Conservation (phyloP, 2,329 filamentous ascomycete genomes). For the Talaromyces sp. region DNA sequence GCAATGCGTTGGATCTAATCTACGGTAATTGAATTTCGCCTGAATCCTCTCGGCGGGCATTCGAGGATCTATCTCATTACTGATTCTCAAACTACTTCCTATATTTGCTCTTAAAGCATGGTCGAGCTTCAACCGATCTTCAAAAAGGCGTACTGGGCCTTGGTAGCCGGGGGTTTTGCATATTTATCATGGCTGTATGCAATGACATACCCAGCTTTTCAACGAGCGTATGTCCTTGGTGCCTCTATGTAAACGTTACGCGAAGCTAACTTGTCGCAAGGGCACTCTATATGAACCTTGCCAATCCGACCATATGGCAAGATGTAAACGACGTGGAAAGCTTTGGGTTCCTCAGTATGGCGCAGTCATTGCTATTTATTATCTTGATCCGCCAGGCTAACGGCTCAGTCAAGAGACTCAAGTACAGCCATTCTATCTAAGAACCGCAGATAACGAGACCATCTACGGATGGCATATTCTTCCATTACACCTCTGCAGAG, state of each 20-base stretch:
- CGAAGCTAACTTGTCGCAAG: conserved; percentile 41
- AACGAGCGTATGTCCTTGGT: conserved; percentile 66
- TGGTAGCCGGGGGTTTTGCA: conserved; percentile 56
- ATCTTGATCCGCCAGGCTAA: neutral
- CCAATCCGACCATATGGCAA: conserved; percentile 67
- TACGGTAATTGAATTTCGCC: neutral
- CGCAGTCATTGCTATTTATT: neutral
- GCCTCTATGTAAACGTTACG: neutral
- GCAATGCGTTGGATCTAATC: neutral
- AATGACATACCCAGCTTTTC: conserved; percentile 64
- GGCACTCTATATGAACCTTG: conserved; percentile 74
- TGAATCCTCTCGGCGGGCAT: neutral
- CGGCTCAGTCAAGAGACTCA: conserved; percentile 61
- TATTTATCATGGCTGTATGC: conserved; percentile 64
- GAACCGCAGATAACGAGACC: conserved; percentile 67
- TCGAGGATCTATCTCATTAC: neutral
- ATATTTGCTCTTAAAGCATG: conserved; percentile 19
- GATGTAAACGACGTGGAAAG: conserved; percentile 70
- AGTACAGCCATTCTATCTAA: conserved; percentile 76
- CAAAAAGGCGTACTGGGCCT: conserved; percentile 50
- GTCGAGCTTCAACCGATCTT: conserved; percentile 43
- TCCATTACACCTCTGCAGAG: conserved; percentile 68
- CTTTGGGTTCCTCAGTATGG: conserved; percentile 78
- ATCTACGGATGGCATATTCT: conserved; percentile 90
- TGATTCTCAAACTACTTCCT: neutral